These are phyloP conservation scores for Hypoxylon trugodes DNA, from an alignment of 495 filamentous ascomycete genomes.

Conservation along the genomic window DNA sequence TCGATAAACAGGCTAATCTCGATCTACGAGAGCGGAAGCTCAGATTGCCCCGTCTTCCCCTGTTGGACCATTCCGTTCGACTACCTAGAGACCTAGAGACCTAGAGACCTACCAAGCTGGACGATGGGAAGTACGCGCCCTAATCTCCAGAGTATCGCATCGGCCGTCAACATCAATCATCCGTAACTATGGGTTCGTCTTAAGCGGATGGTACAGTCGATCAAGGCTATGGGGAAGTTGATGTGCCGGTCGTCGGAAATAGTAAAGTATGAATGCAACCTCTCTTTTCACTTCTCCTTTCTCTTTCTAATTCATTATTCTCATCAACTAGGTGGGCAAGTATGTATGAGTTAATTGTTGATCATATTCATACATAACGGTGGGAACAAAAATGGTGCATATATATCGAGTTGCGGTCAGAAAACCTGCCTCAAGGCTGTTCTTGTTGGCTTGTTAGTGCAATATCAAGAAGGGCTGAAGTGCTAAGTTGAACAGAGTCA, in stretches of 20 bases:
- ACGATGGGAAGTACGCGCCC: slow-evolving; percentile 17
- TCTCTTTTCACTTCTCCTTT: slow-evolving; percentile 1
- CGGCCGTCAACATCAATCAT: neutral
- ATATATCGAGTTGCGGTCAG: slow-evolving; percentile 38
- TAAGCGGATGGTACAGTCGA: slow-evolving; percentile 7
- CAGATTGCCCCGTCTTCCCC: slow-evolving; percentile 16
- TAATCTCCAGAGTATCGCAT: neutral
- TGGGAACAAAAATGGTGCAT: neutral
- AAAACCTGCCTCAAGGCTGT: slow-evolving; percentile 1
- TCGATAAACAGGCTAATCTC: slow-evolving; percentile 41
- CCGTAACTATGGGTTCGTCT: neutral
- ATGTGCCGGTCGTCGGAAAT: slow-evolving; percentile 26
- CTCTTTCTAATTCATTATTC: too few relatives aligned
- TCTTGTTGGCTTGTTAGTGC: slow-evolving; percentile 10
- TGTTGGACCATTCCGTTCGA: neutral
- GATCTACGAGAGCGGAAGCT: slow-evolving; percentile 31
- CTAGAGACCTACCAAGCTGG: slow-evolving; percentile 19
- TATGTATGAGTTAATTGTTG: slow-evolving; percentile 28
- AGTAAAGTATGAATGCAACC: slow-evolving; percentile 21
- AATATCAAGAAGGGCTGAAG: slow-evolving; percentile 10
- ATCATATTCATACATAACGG: slow-evolving; percentile 2
- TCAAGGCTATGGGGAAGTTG: slow-evolving; percentile 8
- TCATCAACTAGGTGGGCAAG: too few relatives aligned
- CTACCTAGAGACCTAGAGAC: too few relatives aligned
- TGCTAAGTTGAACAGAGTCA: slow-evolving; percentile 11